Evolutionary conservation across 2,329 filamentous ascomycete genomes (phyloP), one percentile per base, ranked within the genome.

Genomic region (Huntiella savannae): DNA sequence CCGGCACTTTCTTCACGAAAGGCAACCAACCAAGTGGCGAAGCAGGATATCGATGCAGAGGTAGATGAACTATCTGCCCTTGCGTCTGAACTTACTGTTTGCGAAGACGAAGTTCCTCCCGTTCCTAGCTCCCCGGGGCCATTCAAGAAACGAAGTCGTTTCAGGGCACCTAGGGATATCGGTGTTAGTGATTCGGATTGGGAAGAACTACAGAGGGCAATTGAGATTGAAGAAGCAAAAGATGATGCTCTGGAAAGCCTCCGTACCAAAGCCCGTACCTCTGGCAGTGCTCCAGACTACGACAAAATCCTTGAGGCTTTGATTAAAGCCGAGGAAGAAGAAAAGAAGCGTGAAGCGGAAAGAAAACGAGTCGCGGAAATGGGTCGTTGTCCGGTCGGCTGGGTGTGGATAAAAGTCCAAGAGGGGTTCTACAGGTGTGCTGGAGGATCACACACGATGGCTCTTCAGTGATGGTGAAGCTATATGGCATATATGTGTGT

Each of bases 161-260:
- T 36, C 2, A n/a, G 34, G 10, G 33, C 28, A 47, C 11, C n/a
- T 11, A 37, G 76, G 10, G 78, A 82, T 49, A 56, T 63, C 0
- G 71, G 70, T 0, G 75, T 82, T 0, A 68, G 64, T 4, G 74
- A 81, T 41, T 70, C 59, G 4, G 60, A 73, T 1, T 82, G 77
- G 78, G 59, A 66, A 1, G 71, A 78, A 52, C 68, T 82, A 0
- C 64, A 75, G 49, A 53, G 49, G 1, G 72, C 79, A 56, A 61
- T 58, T 15, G 51, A 57, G 16, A 61, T 60, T 0, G 63, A 64
- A 33, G 50, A 59, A 1, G 57, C 58, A 1, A 59, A 58, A 0
- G 60, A 69, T 5, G 54, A 56, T 3, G 59, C 65, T 19, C 60
- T 65, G 6, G 56, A 53, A 2, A 49, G 54, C 1, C 55, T 67